phyloP scores from a whole-genome alignment of 2,329 filamentous ascomycete genomes.

The Colletotrichum eremochloae region DNA sequence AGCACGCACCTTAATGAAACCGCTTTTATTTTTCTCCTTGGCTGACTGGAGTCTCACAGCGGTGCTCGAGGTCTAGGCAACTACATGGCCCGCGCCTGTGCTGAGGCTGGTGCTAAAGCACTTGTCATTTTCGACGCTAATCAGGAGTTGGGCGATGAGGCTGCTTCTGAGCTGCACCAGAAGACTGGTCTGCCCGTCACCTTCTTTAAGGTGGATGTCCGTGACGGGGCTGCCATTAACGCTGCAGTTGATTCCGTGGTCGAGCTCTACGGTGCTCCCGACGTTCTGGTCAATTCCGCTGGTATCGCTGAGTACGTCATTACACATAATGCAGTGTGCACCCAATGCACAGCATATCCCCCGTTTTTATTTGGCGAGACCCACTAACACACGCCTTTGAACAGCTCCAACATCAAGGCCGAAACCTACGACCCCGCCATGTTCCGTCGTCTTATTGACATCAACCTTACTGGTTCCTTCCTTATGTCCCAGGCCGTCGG shows the following conservation, averaged over 20 bases:
- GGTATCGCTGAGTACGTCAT: constrained; percentile 75
- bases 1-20: neutral
- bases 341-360: constrained; percentile 44
- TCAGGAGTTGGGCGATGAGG: constrained; percentile 78
- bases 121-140: constrained; percentile 84
- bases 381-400: constrained; percentile 34
- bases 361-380: constrained; percentile 17
- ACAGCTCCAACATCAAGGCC: constrained; percentile 80
- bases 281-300: constrained; percentile 84
- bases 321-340: constrained; percentile 47
- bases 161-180: constrained; percentile 77
- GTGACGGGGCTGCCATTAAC: constrained; percentile 77
- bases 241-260: constrained; percentile 76
- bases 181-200: constrained; percentile 80
- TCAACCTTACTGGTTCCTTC: constrained; percentile 86
- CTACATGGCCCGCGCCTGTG: constrained; percentile 82
- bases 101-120: constrained; percentile 80
- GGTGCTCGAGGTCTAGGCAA: constrained; percentile 83
- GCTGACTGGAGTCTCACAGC: constrained; percentile 53
- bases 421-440: constrained; percentile 82
- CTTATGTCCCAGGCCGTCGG: constrained; percentile 81
- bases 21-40: neutral
- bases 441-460: constrained; percentile 84
- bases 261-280: constrained; percentile 75
- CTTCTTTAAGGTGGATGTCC: constrained; percentile 85